Base-by-base conservation (phyloP, 129 eudicot species). In the Centaurea solstitialis region DNA sequence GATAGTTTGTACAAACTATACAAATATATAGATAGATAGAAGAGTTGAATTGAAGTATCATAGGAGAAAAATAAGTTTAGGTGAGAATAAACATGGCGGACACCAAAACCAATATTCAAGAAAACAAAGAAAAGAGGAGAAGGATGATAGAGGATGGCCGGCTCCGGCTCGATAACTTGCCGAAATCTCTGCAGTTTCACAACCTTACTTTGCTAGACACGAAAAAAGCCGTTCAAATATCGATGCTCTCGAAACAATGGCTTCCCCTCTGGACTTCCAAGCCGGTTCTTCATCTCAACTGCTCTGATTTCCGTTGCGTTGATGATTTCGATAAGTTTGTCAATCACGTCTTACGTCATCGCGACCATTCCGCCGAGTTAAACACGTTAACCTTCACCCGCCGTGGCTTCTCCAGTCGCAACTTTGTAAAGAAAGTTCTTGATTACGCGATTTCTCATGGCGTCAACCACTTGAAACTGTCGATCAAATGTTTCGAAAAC, bases 241-340 rank as follows among this genome's bases (percentile, higher is more conserved):
- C 40, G 2, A 11, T 24, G 4, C 35, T 79, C 28, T 80, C 78
- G 10, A 62, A 22, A 70, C 22, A 65, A n/a, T 26, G 43, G 72
- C 5, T 12, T 24, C 38, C 61, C 7, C 13, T 22, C 12, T 30
- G 24, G 80, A 62, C 72, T 0, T n/a, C 4, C 9, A 39, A 37
- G 1, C 72, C 61, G 18, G n/a, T 47, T 47, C 61, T 47, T 3
- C 61, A 3, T 18, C 15, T 47, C 6, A 9, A 47, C 61, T 10
- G 15, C 30, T 0, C 2, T 26, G 30, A 26, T 26, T 26, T 26
- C 30, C 1, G 30, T 2, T 26, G 30, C 2, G 30, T 76, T 15
- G 7, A 9, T 1, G 40, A 3, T 23, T 76, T 76, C 57, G 59
- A 76, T 65, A 39, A 64, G 24, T 76, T 76, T 39, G 80, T 76